phyloP scores from a whole-genome alignment of 225 moss, liverwort and hornwort species.

The Physcomitrium patens region DNA sequence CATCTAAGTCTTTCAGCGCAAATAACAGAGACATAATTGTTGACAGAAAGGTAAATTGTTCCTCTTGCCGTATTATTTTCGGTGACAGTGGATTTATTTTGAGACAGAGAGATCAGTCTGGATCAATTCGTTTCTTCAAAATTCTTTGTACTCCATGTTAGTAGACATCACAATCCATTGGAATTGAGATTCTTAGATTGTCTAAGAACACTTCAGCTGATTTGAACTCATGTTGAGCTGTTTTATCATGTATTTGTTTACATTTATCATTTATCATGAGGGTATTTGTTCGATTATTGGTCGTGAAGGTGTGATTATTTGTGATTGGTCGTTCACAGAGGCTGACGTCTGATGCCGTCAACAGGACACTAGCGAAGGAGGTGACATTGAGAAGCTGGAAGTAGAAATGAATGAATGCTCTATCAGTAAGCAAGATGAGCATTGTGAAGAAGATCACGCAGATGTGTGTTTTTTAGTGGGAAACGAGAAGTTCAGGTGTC shows the following conservation, averaged over 20 bases:
- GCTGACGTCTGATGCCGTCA: slow-evolving; percentile 20
- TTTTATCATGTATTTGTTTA: background rate
- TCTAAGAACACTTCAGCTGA: background rate
- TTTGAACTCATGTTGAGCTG: background rate
- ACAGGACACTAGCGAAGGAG: slow-evolving; percentile 36
- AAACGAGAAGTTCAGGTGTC: slow-evolving; percentile 71
- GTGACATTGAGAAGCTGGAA: slow-evolving; percentile 48
- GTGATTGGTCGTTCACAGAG: slow-evolving; percentile 13
- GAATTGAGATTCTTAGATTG: background rate
- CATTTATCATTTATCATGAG: background rate
- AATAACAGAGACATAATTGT: slow-evolving; percentile 23
- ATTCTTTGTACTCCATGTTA: background rate
- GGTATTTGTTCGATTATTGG: background rate
- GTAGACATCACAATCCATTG: background rate
- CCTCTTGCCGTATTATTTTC: slow-evolving; percentile 3
- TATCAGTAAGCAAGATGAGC: slow-evolving; percentile 45
- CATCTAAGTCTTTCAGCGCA: slow-evolving; percentile 11
- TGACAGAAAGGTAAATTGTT: slow-evolving; percentile 2
- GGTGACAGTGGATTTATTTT: background rate
- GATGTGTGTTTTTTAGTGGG: slow-evolving; percentile 75
- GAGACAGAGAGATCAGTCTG: background rate
- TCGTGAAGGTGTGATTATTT: background rate
- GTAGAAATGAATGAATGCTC: slow-evolving; percentile 52
- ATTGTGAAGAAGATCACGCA: slow-evolving; percentile 73
- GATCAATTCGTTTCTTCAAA: background rate